Evolutionary conservation across 23 red algal species (phyloP), one percentile per base, ranked within the genome.

Genomic region (Gracilaria caudata): DNA sequence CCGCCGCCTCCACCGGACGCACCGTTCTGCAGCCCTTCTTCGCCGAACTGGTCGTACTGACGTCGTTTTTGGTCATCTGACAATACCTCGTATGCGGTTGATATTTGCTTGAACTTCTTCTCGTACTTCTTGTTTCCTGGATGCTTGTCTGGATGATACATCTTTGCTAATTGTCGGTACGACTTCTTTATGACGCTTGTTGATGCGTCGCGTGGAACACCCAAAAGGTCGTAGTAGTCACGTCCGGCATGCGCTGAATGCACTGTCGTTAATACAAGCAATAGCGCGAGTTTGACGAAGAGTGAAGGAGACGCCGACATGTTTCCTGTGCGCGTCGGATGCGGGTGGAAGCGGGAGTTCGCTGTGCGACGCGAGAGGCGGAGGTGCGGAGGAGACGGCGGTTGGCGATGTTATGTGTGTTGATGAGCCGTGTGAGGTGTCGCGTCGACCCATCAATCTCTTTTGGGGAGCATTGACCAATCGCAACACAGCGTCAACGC

Each of bases 141-240:
- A 53, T 95, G 86, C 89, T 98, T 98, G 68, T 98, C 96, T 0
- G 96, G 96, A 65, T 98, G 96, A 70, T 95, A 92, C 40, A 82
- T 51, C 44, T 92, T 90, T 10, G 96, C 96, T 34, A 94, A 71
- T 49, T 78, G 51, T 16, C 79, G 80, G 70, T 98, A 98, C 39
- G 85, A 81, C 61, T 90, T 93, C 54, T 98, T 98, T 47, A 98
- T 91, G n/a, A 86, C 71, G 45, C 64, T 81, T 21, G 84, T 84
- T 36, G 91, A 83, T 2, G 92, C 96, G 73, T 98, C 90, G 57
- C 57, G 80, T 16, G 92, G 68, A 32, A 98, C 96, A 25, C 91
- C 96, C 9, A 98, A 66, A 28, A 95, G 58, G 37, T 89, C 74
- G 64, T 98, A 98, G 68, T 93, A 98, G 41, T 98, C 87, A 25